Conservation (phyloP, 2,329 filamentous ascomycete species). For the Podosphaera fusca region DNA sequence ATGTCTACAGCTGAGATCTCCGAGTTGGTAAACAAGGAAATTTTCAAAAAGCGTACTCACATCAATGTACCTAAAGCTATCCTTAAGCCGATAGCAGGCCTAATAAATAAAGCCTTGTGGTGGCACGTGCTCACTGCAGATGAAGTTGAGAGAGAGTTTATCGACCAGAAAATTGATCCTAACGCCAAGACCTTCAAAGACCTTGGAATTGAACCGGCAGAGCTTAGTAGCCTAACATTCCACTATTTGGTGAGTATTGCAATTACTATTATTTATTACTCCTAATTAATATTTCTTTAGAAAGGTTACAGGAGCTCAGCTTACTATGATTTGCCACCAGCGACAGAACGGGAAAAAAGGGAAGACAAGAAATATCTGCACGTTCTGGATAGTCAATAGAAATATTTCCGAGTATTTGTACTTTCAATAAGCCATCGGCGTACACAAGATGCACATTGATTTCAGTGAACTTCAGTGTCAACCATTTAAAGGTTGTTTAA, state of each 20-base stretch:
- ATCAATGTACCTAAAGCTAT: constrained; percentile 72
- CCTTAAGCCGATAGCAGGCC: constrained; percentile 48
- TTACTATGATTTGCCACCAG: constrained; percentile 82
- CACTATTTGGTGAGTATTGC: constrained; percentile 62
- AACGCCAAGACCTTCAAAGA: constrained; percentile 90
- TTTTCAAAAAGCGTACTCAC: constrained; percentile 70
- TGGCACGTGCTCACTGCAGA: constrained; percentile 69
- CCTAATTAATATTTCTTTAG: constrained; percentile 25
- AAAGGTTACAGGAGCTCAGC: constrained; percentile 74
- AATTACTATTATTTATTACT: not conserved
- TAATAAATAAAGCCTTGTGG: constrained; percentile 70
- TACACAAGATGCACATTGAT: no score
- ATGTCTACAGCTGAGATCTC: constrained; percentile 79
- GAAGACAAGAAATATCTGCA: constrained; percentile 96
- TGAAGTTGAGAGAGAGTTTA: constrained; percentile 75
- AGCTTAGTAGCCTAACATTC: constrained; percentile 70
- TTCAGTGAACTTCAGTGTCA: no score
- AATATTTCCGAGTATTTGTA: no score
- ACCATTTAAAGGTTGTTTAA: no score
- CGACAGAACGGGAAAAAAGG: constrained; percentile 80
- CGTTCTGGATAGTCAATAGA: constrained; percentile 61
- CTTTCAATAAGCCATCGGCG: no score
- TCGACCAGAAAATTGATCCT: constrained; percentile 78
- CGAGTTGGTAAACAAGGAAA: constrained; percentile 74
- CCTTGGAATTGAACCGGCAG: constrained; percentile 68